phyloP scores from a whole-genome alignment of 345 rosid species.

The Lepidium didymum region DNA sequence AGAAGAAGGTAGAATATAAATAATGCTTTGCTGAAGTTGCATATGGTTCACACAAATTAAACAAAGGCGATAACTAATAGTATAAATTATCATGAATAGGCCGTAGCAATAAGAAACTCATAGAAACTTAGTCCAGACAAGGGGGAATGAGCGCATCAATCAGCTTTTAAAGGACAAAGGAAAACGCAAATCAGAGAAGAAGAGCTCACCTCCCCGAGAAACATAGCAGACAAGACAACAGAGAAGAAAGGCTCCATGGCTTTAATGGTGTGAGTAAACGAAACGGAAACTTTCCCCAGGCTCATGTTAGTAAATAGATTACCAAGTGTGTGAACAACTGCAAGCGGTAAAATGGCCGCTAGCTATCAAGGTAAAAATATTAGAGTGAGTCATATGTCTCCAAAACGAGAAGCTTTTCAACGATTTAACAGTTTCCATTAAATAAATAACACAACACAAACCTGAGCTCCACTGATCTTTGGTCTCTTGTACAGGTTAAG shows the following conservation, averaged over 20 bases:
- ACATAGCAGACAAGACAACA: slow-evolving; percentile 87
- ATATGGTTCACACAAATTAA: not conserved
- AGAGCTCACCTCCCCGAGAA: slow-evolving; percentile 84
- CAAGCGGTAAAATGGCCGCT: slow-evolving; percentile 77
- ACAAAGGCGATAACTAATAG: not conserved
- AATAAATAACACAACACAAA: not conserved
- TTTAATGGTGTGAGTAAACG: slow-evolving; percentile 97
- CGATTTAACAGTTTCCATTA: not conserved
- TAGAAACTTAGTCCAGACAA: not conserved
- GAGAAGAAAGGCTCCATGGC: slow-evolving; percentile 99
- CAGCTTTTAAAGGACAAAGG: not conserved
- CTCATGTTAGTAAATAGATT: slow-evolving; percentile 97
- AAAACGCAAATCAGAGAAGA: not conserved
- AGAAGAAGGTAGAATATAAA: not conserved
- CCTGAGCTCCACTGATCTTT: slow-evolving; percentile 61
- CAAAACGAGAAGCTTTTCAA: not conserved
- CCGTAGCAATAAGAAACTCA: not conserved
- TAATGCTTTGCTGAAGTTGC: not conserved
- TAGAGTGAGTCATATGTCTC: slow-evolving; percentile 5
- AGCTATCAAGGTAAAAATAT: slow-evolving; percentile 43
- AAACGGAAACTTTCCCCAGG: slow-evolving; percentile 97
- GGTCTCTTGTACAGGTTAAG: slow-evolving; percentile 77
- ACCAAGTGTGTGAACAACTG: slow-evolving; percentile 79
- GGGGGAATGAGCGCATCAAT: not conserved
- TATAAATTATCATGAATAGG: not conserved